phyloP scores from a whole-genome alignment of 2,329 filamentous ascomycete species.

The Aspergillus eucalypticola region DNA sequence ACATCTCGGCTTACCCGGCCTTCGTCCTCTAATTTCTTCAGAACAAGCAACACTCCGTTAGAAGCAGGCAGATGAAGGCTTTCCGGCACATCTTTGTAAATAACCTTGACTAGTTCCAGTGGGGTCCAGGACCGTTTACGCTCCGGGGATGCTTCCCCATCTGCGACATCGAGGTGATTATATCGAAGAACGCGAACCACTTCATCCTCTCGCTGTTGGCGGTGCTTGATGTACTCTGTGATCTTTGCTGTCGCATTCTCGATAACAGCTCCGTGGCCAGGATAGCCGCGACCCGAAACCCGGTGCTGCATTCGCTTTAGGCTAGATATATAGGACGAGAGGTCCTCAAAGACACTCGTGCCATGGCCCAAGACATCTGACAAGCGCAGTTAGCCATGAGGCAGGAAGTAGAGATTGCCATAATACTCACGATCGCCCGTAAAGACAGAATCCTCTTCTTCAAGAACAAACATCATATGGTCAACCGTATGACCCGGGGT shows the following conservation, averaged over 20 bases:
- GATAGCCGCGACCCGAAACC: slow-evolving; percentile 69
- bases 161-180: slow-evolving; percentile 35
- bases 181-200: slow-evolving; percentile 65
- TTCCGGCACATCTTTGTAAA: slow-evolving; percentile 79
- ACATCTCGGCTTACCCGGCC: slow-evolving; percentile 58
- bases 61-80: slow-evolving; percentile 74
- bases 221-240: slow-evolving; percentile 78
- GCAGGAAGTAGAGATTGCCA: background rate
- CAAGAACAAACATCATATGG: slow-evolving; percentile 75
- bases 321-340: slow-evolving; percentile 67
- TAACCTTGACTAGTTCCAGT: slow-evolving; percentile 82
- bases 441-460: slow-evolving; percentile 80
- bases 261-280: slow-evolving; percentile 81
- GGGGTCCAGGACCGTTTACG: slow-evolving; percentile 59
- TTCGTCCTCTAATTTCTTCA: slow-evolving; percentile 76
- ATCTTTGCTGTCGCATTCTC: slow-evolving; percentile 72
- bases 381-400: slow-evolving; percentile 6
- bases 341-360: slow-evolving; percentile 80
- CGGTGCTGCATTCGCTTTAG: slow-evolving; percentile 68
- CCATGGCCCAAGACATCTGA: slow-evolving; percentile 77
- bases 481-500: slow-evolving; percentile 78
- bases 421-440: slow-evolving; percentile 68
- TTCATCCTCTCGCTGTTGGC: slow-evolving; percentile 76
- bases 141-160: slow-evolving; percentile 36
- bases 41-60: slow-evolving; percentile 72